These are phyloP conservation scores for Solanum piurae DNA, from an alignment of 257 asterid species.

Conservation along the genomic window DNA sequence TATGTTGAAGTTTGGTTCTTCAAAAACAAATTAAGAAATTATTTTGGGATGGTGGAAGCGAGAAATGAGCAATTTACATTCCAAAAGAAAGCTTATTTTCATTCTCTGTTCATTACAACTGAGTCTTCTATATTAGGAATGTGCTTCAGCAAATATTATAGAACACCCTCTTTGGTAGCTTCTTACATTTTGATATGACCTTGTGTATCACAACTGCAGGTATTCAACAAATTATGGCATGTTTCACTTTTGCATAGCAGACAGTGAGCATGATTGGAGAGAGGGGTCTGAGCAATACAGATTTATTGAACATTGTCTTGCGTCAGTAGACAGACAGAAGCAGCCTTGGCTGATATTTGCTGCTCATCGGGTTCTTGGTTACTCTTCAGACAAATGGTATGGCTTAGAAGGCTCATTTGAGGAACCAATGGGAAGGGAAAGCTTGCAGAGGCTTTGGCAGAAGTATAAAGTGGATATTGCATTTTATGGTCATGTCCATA, in stretches of 20 bases:
- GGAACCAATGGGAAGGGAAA: slow-evolving; percentile 43
- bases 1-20: not conserved
- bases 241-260: slow-evolving; percentile 33
- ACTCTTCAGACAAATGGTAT: slow-evolving; percentile 23
- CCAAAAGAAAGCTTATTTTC: not conserved
- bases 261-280: slow-evolving; percentile 35
- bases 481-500: slow-evolving; percentile 37
- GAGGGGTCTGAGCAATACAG: slow-evolving; percentile 30
- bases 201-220: slow-evolving; percentile 3
- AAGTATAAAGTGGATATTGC: slow-evolving; percentile 32
- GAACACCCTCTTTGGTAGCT: not conserved
- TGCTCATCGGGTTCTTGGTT: slow-evolving; percentile 33
- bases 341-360: slow-evolving; percentile 36
- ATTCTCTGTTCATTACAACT: not conserved
- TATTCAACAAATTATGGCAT: slow-evolving; percentile 33
- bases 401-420: slow-evolving; percentile 28
- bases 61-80: not conserved
- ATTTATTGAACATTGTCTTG: slow-evolving; percentile 25
- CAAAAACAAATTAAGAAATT: not conserved
- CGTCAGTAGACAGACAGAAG: slow-evolving; percentile 26
- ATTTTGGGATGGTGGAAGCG: not conserved
- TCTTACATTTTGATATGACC: not conserved
- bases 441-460: slow-evolving; percentile 38
- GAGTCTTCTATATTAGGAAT: not conserved
- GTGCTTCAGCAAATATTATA: not conserved